Conservation (phyloP, 306 rosid species). For the Adenanthera pavonina region DNA sequence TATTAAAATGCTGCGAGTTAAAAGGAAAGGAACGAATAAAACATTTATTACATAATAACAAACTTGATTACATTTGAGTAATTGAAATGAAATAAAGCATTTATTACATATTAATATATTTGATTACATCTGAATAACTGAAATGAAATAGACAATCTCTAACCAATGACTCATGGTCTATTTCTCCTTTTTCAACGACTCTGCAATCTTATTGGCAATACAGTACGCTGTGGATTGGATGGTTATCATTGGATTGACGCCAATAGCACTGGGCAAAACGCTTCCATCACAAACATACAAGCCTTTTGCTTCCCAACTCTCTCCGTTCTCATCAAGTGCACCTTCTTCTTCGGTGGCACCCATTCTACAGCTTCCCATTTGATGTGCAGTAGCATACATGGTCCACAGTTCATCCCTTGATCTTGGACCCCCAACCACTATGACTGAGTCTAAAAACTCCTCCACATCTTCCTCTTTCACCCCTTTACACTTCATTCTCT, state of each 20-base stretch:
- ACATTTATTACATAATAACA: too few relatives aligned
- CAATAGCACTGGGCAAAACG: slow-evolving; percentile 81
- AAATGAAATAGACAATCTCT: background rate
- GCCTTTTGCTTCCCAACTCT: slow-evolving; percentile 90
- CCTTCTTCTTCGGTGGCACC: slow-evolving; percentile 67
- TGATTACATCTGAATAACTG: background rate
- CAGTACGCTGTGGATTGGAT: slow-evolving; percentile 88
- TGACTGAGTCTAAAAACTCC: slow-evolving; percentile 71
- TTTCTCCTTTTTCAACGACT: slow-evolving; percentile 48
- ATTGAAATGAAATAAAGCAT: background rate
- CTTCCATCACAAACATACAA: slow-evolving; percentile 91
- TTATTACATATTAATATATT: background rate
- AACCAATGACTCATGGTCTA: background rate
- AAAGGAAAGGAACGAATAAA: background rate
- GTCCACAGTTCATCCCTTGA: slow-evolving; percentile 71
- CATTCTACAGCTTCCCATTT: slow-evolving; percentile 22
- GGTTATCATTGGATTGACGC: slow-evolving; percentile 96
- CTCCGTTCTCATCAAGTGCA: slow-evolving; percentile 82
- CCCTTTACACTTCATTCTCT: slow-evolving; percentile 71
- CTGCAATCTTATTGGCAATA: slow-evolving; percentile 72
- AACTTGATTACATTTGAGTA: too few relatives aligned
- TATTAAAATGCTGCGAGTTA: background rate
- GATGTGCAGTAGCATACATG: slow-evolving; percentile 45
- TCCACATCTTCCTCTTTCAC: slow-evolving; percentile 62
- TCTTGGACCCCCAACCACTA: slow-evolving; percentile 63